Conservation (phyloP, 2,329 filamentous ascomycete genomes). For the Paecilomyces formosus region DNA sequence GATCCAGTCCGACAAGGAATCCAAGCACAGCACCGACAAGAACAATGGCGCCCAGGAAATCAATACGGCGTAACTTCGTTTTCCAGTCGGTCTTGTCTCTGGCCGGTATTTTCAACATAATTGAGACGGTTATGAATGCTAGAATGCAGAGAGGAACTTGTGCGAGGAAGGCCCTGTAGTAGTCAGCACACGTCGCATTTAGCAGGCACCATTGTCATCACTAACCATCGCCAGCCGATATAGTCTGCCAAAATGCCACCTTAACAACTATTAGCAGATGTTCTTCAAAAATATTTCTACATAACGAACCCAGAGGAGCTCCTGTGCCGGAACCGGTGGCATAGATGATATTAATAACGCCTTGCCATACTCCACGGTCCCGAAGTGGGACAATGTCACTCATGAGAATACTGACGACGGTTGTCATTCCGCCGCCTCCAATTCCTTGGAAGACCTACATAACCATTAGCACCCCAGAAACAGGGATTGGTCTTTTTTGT, state of each 20-base stretch:
- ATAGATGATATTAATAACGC: slow-evolving; percentile 65
- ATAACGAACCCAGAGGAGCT: slow-evolving; percentile 52
- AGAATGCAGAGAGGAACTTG: slow-evolving; percentile 63
- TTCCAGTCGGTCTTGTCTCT: slow-evolving; percentile 55
- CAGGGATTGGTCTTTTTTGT: slow-evolving; percentile 14
- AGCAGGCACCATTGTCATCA: not conserved
- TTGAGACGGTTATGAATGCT: slow-evolving; percentile 56
- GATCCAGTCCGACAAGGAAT: slow-evolving; percentile 63
- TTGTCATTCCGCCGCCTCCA: slow-evolving; percentile 65
- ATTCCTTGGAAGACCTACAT: slow-evolving; percentile 50
- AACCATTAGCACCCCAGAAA: slow-evolving; percentile 7
- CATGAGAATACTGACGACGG: slow-evolving; percentile 61
- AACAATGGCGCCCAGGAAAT: slow-evolving; percentile 63
- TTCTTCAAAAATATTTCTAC: not conserved
- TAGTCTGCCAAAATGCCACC: slow-evolving; percentile 62
- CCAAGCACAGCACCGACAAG: slow-evolving; percentile 59
- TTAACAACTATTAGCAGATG: slow-evolving; percentile 12
- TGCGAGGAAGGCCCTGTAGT: slow-evolving; percentile 57
- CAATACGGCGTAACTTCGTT: slow-evolving; percentile 59
- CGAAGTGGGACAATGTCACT: slow-evolving; percentile 64
- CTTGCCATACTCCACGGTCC: slow-evolving; percentile 67
- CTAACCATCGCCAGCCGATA: slow-evolving; percentile 67
- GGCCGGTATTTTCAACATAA: slow-evolving; percentile 56
- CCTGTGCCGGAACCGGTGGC: slow-evolving; percentile 61
- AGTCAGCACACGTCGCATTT: slow-evolving; percentile 6